A percentile compares a stretch with the other conserved stretches of the same genome.
These are phyloP conservation scores for Phytophthora ramorum DNA, from an alignment of 352 stramenopile species.

Conservation along the genomic window DNA sequence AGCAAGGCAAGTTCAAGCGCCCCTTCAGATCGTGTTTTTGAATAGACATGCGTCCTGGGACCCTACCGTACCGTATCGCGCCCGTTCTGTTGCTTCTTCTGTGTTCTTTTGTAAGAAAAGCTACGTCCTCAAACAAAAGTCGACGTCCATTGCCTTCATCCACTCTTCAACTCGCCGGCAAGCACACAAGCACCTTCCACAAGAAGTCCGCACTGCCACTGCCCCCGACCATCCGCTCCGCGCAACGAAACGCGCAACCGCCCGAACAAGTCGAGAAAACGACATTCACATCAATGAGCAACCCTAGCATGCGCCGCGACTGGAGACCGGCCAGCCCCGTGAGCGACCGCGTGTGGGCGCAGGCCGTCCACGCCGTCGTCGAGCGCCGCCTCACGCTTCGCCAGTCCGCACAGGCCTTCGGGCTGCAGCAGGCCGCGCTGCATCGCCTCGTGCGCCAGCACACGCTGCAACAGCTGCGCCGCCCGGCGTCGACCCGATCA, in stretches of 20 bases:
- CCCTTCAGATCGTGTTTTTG: too few relatives aligned
- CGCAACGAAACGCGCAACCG: constrained; percentile 10
- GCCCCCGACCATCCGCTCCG: too few relatives aligned
- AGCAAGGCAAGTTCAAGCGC: too few relatives aligned
- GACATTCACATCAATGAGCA: constrained; percentile 5
- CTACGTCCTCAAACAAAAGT: not conserved
- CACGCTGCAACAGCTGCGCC: constrained; percentile 22
- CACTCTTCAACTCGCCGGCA: constrained; percentile 22
- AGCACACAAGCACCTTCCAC: not conserved
- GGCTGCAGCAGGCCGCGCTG: constrained; percentile 70
- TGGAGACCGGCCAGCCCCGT: constrained; percentile 15
- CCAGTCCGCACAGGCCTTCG: constrained; percentile 63
- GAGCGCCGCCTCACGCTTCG: constrained; percentile 71
- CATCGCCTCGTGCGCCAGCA: constrained; percentile 62
- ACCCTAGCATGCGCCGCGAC: constrained; percentile 6
- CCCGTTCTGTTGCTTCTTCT: constrained; percentile 7
- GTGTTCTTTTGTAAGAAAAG: constrained; percentile 11
- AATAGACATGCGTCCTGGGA: too few relatives aligned
- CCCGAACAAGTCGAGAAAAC: not conserved
- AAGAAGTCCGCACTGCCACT: too few relatives aligned
- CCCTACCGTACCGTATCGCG: not conserved
- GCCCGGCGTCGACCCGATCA: not conserved
- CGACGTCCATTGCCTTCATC: not conserved
- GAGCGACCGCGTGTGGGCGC: constrained; percentile 67
- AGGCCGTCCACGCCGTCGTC: constrained; percentile 68